Percentiles rank a stretch among this genome's conserved stretches.
Evolutionary conservation across 495 filamentous ascomycete genomes (phyloP).

Genomic region (Penicillium goetzii): DNA sequence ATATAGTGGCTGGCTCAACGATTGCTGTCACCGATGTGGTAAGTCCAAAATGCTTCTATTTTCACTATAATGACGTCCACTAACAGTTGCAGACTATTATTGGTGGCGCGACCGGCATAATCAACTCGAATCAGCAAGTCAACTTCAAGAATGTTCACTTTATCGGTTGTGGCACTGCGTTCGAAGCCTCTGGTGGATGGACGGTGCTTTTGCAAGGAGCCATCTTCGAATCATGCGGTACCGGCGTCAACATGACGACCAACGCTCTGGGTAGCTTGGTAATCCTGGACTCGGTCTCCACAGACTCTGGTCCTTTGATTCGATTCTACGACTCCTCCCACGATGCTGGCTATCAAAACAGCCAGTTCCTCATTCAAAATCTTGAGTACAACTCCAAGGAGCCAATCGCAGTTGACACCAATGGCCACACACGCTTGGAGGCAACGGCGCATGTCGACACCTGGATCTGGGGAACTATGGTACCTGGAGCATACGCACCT

Average conservation of each 20-base stretch:
- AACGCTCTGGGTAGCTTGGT: conserved; percentile 55
- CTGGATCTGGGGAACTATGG: conserved; percentile 46
- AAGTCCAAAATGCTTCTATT: conserved; percentile 23
- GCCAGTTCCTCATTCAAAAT: conserved; percentile 46
- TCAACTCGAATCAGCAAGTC: conserved; percentile 56
- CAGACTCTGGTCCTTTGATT: conserved; percentile 55
- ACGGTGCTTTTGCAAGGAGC: conserved; percentile 46
- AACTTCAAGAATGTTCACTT: conserved; percentile 54
- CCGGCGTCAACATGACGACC: conserved; percentile 40
- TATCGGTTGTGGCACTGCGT: conserved; percentile 41
- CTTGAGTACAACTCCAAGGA: conserved; percentile 30
- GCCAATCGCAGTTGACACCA: conserved; percentile 37
- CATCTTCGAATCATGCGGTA: conserved; percentile 37
- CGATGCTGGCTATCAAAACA: conserved; percentile 37
- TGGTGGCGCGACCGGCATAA: conserved; percentile 54
- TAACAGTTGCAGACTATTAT: conserved; percentile 43
- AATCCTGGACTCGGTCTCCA: conserved; percentile 46
- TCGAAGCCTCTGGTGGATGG: conserved; percentile 44
- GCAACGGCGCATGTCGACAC: conserved; percentile 50
- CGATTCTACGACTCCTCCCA: conserved; percentile 48
- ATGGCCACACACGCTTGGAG: conserved; percentile 47
- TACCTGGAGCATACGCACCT: conserved; percentile 37
- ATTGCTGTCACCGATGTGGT: conserved; percentile 54
- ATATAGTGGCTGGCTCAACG: conserved; percentile 47
- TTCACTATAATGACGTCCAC: conserved; percentile 5